Evolutionary conservation across 2,329 filamentous ascomycete species (phyloP), one percentile per base, ranked within the genome.

Genomic region (Exophiala sp.): DNA sequence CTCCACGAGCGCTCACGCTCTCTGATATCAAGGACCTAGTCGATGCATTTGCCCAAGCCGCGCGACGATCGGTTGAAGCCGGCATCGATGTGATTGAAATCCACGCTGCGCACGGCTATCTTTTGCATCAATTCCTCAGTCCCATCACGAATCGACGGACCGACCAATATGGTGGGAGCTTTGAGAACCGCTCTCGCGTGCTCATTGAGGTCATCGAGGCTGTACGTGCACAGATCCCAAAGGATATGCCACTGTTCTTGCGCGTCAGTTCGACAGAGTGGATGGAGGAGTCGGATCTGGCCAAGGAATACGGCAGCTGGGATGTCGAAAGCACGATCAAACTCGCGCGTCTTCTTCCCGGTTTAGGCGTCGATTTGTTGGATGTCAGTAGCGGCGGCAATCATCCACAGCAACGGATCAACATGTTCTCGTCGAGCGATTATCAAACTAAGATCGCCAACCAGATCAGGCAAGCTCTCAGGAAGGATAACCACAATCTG

Each of bases 41-140:
- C 46, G 29, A 54, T n/a, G 63, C 66, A 36, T 70, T 67, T 66
- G 67, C 54, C 20, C 49, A 40, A 53, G 76, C 81, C 0, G 78
- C 82, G 0, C 73, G 76, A 59, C 74, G 85, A 20, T 79, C 89
- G 1, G 70, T 91, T 4, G 75, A 81, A 58, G 86, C 85, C 0
- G 90, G 89, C 0, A 81, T 89, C 45, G 89, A 95, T 65, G 81
- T 85, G 6, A 84, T 95, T 55, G 89, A 95, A 69, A 83, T 95
- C 47, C 89, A 94, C 72, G 82, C 79, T 62, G 89, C 88, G 0
- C 89, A 94, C 64, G 88, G 89, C 0, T 94, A 91, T 66, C 78
- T 94, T 0, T 72, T 92, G 0, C 82, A 85, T 62, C 72, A 75
- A 1, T 94, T 92, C 74, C 57, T 91, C 3, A 85, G 82, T 0